A percentile compares a stretch with the other conserved stretches of the same genome.
Conservation (phyloP, 805 yeast genomes). For the Danielia oregonensis region DNA sequence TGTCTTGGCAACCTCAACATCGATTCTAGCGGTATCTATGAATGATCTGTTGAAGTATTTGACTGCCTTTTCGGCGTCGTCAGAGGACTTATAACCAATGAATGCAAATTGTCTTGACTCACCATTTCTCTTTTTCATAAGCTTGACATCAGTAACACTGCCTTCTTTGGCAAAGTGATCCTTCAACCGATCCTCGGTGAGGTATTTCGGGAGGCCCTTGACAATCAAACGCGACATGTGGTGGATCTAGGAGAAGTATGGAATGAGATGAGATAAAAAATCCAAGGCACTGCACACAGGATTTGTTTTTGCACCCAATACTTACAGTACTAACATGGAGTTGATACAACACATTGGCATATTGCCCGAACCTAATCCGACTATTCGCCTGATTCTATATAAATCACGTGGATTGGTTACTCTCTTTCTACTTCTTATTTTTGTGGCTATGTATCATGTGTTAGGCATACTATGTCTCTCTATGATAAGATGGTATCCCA, state of each 20-base stretch:
- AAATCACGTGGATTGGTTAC: conserved; percentile 17
- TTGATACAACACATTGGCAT: conserved; percentile 31
- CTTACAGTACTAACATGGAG: conserved; percentile 19
- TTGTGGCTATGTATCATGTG: conserved; percentile 18
- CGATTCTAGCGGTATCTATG: conserved; percentile 76
- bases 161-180: conserved; percentile 62
- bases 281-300: background rate
- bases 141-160: conserved; percentile 81
- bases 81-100: conserved; percentile 71
- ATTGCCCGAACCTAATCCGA: conserved; percentile 14
- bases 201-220: conserved; percentile 79
- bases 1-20: conserved; percentile 79
- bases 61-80: conserved; percentile 78
- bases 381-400: conserved; percentile 4
- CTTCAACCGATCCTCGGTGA: conserved; percentile 67
- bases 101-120: conserved; percentile 92
- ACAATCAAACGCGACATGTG: conserved; percentile 85
- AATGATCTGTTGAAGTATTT: conserved; percentile 71
- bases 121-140: conserved; percentile 78
- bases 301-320: conserved; percentile 3
- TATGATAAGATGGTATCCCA: too few relatives aligned
- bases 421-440: conserved; percentile 14
- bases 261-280: conserved; percentile 9
- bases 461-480: too few relatives aligned
- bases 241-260: background rate